These are phyloP conservation scores for Globisporangium recalcitrans DNA, from an alignment of 352 stramenopile species.

Conservation along the genomic window DNA sequence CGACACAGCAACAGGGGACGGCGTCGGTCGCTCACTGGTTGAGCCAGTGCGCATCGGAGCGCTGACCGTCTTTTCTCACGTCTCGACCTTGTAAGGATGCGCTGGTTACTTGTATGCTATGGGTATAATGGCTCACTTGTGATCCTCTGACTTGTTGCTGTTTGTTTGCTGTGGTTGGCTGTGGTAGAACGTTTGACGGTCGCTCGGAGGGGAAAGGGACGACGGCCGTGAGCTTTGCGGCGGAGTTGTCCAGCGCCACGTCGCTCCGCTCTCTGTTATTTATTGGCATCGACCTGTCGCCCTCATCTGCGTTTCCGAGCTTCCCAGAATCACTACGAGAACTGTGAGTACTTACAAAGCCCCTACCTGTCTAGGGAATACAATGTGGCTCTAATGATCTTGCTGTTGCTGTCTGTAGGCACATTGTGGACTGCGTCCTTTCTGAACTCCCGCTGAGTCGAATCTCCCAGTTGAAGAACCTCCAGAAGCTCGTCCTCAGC, in stretches of 20 bases:
- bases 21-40: not conserved
- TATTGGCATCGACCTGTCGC: conserved; percentile 30
- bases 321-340: conserved; percentile 20
- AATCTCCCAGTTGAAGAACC: conserved; percentile 14
- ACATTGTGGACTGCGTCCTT: conserved; percentile 25
- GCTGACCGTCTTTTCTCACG: not conserved
- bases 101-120: not conserved
- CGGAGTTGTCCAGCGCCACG: not conserved
- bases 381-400: not conserved
- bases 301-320: conserved; percentile 15
- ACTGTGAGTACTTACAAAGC: conserved; percentile 7
- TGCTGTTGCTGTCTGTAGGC: not conserved
- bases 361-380: not conserved
- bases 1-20: not conserved
- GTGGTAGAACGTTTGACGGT: conserved; percentile 8
- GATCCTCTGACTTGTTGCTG: too few species aligned
- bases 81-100: not conserved
- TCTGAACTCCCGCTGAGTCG: conserved; percentile 13
- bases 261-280: conserved; percentile 20
- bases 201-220: not conserved
- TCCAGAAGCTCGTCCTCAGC: conserved; percentile 20
- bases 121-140: not conserved
- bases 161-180: not conserved
- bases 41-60: conserved; percentile 2
- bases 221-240: conserved; percentile 1